Base-by-base conservation (phyloP, 192 early-diverging fungal genomes). In the Helicostylum pulchrum region DNA sequence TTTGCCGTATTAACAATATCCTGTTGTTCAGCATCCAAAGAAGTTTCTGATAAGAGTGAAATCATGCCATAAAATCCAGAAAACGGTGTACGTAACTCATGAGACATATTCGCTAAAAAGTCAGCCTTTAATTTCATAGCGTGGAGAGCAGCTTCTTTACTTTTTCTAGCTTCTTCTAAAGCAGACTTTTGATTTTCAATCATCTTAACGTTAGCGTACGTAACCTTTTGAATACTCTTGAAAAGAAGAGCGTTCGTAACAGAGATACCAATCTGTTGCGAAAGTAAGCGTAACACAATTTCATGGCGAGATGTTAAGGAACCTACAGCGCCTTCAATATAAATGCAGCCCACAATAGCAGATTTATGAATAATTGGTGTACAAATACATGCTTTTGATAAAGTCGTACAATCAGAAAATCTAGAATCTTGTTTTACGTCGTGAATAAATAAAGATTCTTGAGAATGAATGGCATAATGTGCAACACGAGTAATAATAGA, bases 81-180 rank as follows among this genome's bases (percentile, higher is more conserved):
- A 46, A 82, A 82, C 0, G 80, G 80, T 63, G 90, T 92, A 19
- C 89, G 86, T 52, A 89, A 74, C 64, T 93, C 91, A 62, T 93
- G 91, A 21, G 84, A 86, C 81, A 90, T 88, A 53, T 85, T 90
- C 7, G 90, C 88, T 52, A 92, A 74, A 64, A 92, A 91, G 74
- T 81, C 75, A 39, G 79, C 72, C 46, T 81, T 81, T 4, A 78
- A 65, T 59, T 74, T 72, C 11, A 76, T 77, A 2, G 79, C 79
- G 9, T 61, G 51, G 9, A 73, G 39, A 12, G 71, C 71, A 11
- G 71, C 71, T 52, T 73, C 71, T 63, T 63, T 67, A 15, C 65
- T 67, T 19, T 73, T 61, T 12, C 61, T 46, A 23, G 65, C 71
- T 30, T 73, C 71, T 51, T 67, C 65, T 8, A 73, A 46, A 2